Evolutionary conservation across 2,329 filamentous ascomycete genomes (phyloP).

Genomic region (Pestalotiopsis sp.): DNA sequence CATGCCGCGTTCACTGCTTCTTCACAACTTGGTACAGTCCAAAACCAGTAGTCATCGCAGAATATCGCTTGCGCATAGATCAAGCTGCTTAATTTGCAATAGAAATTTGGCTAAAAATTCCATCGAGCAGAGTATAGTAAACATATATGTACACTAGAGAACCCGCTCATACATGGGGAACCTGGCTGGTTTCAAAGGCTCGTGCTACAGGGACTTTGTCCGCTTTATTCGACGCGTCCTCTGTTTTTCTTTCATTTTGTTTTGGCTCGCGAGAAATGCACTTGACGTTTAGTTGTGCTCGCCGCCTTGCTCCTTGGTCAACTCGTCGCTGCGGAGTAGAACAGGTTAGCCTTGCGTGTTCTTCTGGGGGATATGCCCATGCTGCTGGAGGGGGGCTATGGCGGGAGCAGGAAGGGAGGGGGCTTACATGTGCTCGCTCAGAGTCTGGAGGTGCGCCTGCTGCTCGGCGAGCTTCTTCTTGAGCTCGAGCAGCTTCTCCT

Average conservation of each 20-base stretch:
- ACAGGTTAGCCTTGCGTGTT: slow-evolving; percentile 12
- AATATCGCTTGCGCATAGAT: background rate
- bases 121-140: slow-evolving; percentile 4
- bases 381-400: background rate
- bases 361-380: background rate
- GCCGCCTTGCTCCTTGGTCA: slow-evolving; percentile 71
- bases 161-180: slow-evolving; percentile 7
- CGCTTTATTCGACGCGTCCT: background rate
- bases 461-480: slow-evolving; percentile 74
- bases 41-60: background rate
- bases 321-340: slow-evolving; percentile 61
- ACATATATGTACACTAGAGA: slow-evolving; percentile 29
- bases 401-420: slow-evolving; percentile 17
- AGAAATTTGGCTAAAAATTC: background rate
- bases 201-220: background rate
- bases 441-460: slow-evolving; percentile 78
- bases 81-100: background rate
- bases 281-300: slow-evolving; percentile 56
- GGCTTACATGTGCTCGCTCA: slow-evolving; percentile 82
- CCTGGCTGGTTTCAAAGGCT: background rate
- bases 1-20: too few species aligned
- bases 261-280: slow-evolving; percentile 1
- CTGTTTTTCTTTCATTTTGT: background rate
- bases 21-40: background rate
- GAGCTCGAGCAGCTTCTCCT: slow-evolving; percentile 81